phyloP scores from a whole-genome alignment of 2,329 filamentous ascomycete genomes.

The Nannizzia gypsea region DNA sequence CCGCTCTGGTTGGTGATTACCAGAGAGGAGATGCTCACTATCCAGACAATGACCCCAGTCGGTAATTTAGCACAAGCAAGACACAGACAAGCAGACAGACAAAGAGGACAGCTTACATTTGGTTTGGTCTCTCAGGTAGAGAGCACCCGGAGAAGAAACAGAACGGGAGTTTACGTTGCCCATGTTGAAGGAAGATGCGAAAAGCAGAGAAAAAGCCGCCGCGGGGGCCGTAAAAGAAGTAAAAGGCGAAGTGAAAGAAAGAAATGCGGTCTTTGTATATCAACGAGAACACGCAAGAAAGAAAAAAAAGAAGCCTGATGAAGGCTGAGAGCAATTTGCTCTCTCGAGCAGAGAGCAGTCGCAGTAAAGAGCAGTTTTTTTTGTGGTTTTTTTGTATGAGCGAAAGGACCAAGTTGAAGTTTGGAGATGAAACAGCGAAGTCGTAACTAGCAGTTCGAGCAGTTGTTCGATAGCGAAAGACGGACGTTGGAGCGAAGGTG shows the following conservation, averaged over 20 bases:
- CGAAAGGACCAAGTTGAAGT: background rate
- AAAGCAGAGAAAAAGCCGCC: too few relatives aligned
- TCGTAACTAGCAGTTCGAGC: too few relatives aligned
- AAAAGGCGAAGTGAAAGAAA: background rate
- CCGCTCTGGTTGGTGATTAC: constrained; percentile 68
- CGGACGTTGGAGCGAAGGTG: background rate
- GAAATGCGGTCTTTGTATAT: background rate
- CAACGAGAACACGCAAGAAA: background rate
- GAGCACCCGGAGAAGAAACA: constrained; percentile 43
- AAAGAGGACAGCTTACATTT: constrained; percentile 61
- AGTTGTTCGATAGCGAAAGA: background rate
- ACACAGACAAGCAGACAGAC: background rate
- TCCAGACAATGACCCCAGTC: constrained; percentile 10
- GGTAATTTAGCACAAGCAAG: constrained; percentile 11
- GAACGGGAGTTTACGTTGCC: constrained; percentile 81
- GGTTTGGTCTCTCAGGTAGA: constrained; percentile 85
- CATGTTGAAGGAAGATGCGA: constrained; percentile 49
- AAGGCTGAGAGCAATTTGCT: background rate
- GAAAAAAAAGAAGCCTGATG: background rate
- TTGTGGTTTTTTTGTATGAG: background rate
- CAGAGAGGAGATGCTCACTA: constrained; percentile 80
- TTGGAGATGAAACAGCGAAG: too few relatives aligned
- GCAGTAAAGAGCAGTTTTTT: background rate
- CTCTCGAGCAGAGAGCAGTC: background rate
- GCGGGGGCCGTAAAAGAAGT: background rate